Percentiles rank a stretch among this genome's conserved stretches.
phyloP scores from a whole-genome alignment of 495 filamentous ascomycete genomes.

The Friedmanniomyces endolithicus region DNA sequence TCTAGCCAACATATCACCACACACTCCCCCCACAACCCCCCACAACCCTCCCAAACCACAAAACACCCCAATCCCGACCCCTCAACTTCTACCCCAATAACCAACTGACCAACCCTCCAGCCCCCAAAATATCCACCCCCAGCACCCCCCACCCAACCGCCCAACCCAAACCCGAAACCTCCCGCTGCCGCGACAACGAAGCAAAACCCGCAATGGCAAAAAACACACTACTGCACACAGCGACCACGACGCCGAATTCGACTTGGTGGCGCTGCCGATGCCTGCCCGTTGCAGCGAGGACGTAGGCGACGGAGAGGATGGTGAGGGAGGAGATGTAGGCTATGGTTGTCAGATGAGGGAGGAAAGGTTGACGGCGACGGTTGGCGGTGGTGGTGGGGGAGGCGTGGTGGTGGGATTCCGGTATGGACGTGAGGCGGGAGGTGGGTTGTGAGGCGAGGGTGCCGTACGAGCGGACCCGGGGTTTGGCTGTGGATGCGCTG shows the following conservation, averaged over 20 bases:
- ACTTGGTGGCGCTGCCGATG: conserved; percentile 44
- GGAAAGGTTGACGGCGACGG: neutral
- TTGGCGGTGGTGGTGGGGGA: neutral
- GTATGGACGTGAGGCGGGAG: neutral
- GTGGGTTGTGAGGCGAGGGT: neutral
- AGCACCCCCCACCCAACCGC: conserved; percentile 37
- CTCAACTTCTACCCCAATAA: conserved; percentile 12
- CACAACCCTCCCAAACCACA: too few species aligned
- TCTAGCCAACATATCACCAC: too few species aligned
- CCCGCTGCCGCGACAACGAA: conserved; percentile 36
- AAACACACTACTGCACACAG: conserved; percentile 42
- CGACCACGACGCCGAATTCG: conserved; percentile 47
- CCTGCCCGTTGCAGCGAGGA: conserved; percentile 43
- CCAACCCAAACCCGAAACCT: conserved; percentile 31
- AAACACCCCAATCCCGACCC: neutral
- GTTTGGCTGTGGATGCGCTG: neutral
- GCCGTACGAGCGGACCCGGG: conserved; percentile 6
- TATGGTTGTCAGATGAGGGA: conserved; percentile 3
- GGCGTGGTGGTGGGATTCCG: neutral
- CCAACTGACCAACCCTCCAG: conserved; percentile 39
- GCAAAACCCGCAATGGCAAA: conserved; percentile 43
- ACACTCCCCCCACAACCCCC: too few species aligned
- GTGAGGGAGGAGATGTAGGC: conserved; percentile 22
- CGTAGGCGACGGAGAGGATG: conserved; percentile 41
- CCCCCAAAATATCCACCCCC: conserved; percentile 35